Evolutionary conservation across 2,329 filamentous ascomycete species (phyloP), one percentile per base, ranked within the genome.

Genomic region (Pseudopithomyces maydicus): DNA sequence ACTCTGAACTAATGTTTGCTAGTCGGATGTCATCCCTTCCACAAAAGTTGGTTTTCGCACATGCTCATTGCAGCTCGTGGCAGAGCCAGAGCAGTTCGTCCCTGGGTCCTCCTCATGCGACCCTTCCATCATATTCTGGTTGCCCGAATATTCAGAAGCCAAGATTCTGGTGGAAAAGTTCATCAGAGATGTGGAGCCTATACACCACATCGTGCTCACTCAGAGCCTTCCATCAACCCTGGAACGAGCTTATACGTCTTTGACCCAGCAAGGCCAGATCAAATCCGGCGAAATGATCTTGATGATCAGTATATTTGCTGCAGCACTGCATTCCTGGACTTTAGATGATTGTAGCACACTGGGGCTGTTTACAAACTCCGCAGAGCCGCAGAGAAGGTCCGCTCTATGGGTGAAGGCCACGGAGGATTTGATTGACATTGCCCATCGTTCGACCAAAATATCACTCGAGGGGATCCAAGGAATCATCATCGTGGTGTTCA

Each of bases 391-490:
- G 52, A 52, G 38, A 1, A 71, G 74, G 54, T 59, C 69, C 1
- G 53, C 58, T 1, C 42, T 60, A 12, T 78, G 73, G 73, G 58
- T 72, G 38, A 71, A 67, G 54, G 58, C 66, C 32, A 55, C 68
- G 4, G 60, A 74, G 36, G 73, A 77, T 23, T 41, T 77, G 5
- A 54, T 77, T 3, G 70, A 77, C 23, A 71, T 72, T 47, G 66
- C 74, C 8, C 65, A 69, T 54, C 54, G 61, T 58, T 41, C 53
- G 12, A 55, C 54, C 7, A 42, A 19, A 8, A 41, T 55, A 1
- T 75, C 72, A 1, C 55, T 78, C 8, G 75, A 78, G 53, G 73
- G 71, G 36, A 56, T 78, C 5, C 75, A 78, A 55, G 70, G 70
- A 0, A 66, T 71, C n/a, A 69, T 78, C 2, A 70, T 79, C 12